A percentile compares a stretch with the other conserved stretches of the same genome.
phyloP scores from a whole-genome alignment of 2,329 filamentous ascomycete species.

The Fusarium verrucosum region DNA sequence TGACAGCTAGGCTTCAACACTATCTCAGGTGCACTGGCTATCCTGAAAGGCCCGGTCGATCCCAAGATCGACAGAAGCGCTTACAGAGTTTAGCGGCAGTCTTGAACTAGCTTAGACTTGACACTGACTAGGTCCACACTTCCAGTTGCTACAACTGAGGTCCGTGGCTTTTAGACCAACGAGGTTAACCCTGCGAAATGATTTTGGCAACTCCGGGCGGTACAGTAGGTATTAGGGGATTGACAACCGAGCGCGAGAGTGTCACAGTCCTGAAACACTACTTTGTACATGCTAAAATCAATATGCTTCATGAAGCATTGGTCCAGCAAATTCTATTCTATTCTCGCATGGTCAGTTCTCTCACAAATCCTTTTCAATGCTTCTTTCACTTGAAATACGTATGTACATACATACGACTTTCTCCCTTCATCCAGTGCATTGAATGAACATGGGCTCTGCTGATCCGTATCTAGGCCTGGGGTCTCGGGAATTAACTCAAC shows the following conservation, averaged over 20 bases:
- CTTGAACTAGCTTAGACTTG: slow-evolving; percentile 19
- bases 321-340: background rate
- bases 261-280: slow-evolving; percentile 40
- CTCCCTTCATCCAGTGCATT: slow-evolving; percentile 1
- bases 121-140: slow-evolving; percentile 1
- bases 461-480: slow-evolving; percentile 3
- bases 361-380: background rate
- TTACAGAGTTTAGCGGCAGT: slow-evolving; percentile 35
- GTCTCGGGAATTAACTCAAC: slow-evolving; percentile 2
- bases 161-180: slow-evolving; percentile 19
- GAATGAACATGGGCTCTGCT: background rate
- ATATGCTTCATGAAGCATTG: slow-evolving; percentile 29
- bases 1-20: slow-evolving; percentile 40
- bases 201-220: slow-evolving; percentile 31
- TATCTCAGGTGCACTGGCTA: slow-evolving; percentile 28
- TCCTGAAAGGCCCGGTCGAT: slow-evolving; percentile 35
- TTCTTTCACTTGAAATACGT: background rate
- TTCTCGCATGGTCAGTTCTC: background rate
- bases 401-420: too few relatives aligned
- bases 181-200: slow-evolving; percentile 21
- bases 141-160: slow-evolving; percentile 14
- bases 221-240: slow-evolving; percentile 24
- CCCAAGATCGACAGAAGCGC: slow-evolving; percentile 40
- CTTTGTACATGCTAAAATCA: background rate
- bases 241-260: slow-evolving; percentile 20